These are phyloP conservation scores for Haberlea rhodopensis DNA, from an alignment of 257 asterid species.

Conservation along the genomic window DNA sequence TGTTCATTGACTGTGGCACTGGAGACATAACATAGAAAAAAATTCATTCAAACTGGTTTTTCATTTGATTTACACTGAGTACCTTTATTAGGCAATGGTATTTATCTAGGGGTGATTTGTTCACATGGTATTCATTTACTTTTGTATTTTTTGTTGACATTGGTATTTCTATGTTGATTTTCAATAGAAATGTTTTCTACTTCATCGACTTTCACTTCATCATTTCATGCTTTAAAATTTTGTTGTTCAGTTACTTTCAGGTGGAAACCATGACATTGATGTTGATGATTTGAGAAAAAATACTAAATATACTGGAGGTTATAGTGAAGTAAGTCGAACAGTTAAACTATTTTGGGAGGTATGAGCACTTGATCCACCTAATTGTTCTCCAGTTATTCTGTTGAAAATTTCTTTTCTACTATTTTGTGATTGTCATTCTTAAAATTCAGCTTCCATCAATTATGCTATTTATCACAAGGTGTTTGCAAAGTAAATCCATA, in stretches of 20 bases:
- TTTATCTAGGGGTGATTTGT: neutral
- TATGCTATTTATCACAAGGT: neutral
- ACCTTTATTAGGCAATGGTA: conserved; percentile 5
- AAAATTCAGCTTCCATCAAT: neutral
- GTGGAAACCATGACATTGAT: conserved; percentile 91
- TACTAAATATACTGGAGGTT: conserved; percentile 92
- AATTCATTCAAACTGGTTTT: conserved; percentile 5
- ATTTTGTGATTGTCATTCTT: conserved; percentile 6
- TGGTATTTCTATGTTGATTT: neutral
- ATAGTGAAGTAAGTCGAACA: conserved; percentile 79
- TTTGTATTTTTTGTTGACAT: conserved; percentile 18
- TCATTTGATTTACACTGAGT: conserved; percentile 1
- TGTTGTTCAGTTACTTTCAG: conserved; percentile 71
- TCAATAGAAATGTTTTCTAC: neutral
- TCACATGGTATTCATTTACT: neutral
- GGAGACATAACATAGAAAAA: conserved; percentile 3
- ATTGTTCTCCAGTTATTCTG: conserved; percentile 2
- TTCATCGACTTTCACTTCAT: conserved; percentile 19
- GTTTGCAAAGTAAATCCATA: conserved; percentile 1
- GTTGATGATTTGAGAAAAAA: conserved; percentile 77
- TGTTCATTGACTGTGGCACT: neutral
- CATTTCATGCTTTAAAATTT: conserved; percentile 21
- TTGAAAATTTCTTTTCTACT: conserved; percentile 21
- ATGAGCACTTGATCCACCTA: conserved; percentile 25
- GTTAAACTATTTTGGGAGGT: conserved; percentile 98